Percentiles rank a stretch among this genome's conserved stretches.
Evolutionary conservation across 2,329 filamentous ascomycete genomes (phyloP).

Genomic region (Colletotrichum lentis): DNA sequence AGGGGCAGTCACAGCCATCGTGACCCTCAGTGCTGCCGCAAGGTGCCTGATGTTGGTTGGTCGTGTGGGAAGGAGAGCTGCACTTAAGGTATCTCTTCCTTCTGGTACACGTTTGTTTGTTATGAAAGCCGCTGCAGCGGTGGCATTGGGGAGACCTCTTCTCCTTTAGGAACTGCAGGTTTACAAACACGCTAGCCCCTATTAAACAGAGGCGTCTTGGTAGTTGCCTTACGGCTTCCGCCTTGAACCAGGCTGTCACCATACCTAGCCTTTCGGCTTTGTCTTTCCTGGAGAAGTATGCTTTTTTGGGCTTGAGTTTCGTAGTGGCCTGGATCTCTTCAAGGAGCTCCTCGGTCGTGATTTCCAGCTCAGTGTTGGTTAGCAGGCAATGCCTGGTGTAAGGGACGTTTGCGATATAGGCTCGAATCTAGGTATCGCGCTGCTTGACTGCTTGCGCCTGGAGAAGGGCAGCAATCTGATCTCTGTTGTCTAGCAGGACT

Average conservation of each 20-base stretch:
- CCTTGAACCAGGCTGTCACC: conserved; percentile 13
- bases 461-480: conserved; percentile 2
- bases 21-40: not conserved
- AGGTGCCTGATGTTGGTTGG: conserved; percentile 32
- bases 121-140: too few relatives aligned
- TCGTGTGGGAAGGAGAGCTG: conserved; percentile 34
- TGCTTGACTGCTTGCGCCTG: conserved; percentile 5
- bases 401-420: not conserved
- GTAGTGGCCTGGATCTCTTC: too few relatives aligned
- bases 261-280: conserved; percentile 6
- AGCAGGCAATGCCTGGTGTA: not conserved
- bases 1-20: conserved; percentile 1
- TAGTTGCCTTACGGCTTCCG: conserved; percentile 15
- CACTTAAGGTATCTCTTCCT: too few relatives aligned
- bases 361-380: not conserved
- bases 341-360: not conserved
- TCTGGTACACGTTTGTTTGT: too few relatives aligned
- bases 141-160: not conserved
- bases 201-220: conserved; percentile 13
- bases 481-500: conserved; percentile 5
- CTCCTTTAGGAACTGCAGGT: conserved; percentile 14
- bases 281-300: not conserved
- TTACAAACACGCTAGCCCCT: conserved; percentile 10
- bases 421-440: conserved; percentile 1
- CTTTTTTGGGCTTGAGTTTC: too few relatives aligned